phyloP scores from a whole-genome alignment of 2,329 filamentous ascomycete genomes.

The Monascus ruber region DNA sequence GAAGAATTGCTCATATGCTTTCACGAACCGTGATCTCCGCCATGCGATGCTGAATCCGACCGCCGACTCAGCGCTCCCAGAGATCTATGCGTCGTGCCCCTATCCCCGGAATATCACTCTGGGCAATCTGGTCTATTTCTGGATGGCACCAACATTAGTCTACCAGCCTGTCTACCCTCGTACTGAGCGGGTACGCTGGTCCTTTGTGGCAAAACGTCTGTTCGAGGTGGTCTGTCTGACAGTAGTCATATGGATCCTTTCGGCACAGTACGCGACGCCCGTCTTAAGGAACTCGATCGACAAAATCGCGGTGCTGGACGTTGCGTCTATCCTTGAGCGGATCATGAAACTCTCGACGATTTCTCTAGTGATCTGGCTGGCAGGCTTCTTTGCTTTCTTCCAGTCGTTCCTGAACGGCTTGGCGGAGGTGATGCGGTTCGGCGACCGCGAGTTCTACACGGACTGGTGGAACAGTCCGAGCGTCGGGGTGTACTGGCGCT shows the following conservation, averaged over 20 bases:
- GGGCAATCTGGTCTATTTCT: constrained; percentile 83
- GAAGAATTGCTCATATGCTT: constrained; percentile 89
- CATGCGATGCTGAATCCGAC: constrained; percentile 80
- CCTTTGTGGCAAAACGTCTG: constrained; percentile 73
- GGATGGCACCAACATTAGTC: constrained; percentile 92
- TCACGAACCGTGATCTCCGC: constrained; percentile 90
- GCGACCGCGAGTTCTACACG: constrained; percentile 86
- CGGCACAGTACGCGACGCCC: constrained; percentile 86
- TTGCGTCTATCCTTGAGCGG: constrained; percentile 74
- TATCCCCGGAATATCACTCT: constrained; percentile 89
- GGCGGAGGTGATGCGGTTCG: constrained; percentile 81
- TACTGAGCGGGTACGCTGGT: constrained; percentile 68
- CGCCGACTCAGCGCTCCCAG: constrained; percentile 56
- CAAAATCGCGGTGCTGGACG: constrained; percentile 69
- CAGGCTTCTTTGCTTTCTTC: constrained; percentile 93
- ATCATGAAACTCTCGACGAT: constrained; percentile 94
- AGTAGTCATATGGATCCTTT: constrained; percentile 90
- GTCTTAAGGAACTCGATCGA: constrained; percentile 80
- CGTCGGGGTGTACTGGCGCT: constrained; percentile 81
- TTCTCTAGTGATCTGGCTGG: constrained; percentile 90
- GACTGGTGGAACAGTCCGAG: constrained; percentile 96
- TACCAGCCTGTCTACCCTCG: constrained; percentile 96
- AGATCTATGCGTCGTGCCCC: constrained; percentile 69
- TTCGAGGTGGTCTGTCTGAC: constrained; percentile 65
- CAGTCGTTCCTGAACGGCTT: constrained; percentile 85